Percentiles rank a stretch among this genome's conserved stretches.
phyloP scores from a whole-genome alignment of 140 eudicot genomes.

The Cichorium intybus region DNA sequence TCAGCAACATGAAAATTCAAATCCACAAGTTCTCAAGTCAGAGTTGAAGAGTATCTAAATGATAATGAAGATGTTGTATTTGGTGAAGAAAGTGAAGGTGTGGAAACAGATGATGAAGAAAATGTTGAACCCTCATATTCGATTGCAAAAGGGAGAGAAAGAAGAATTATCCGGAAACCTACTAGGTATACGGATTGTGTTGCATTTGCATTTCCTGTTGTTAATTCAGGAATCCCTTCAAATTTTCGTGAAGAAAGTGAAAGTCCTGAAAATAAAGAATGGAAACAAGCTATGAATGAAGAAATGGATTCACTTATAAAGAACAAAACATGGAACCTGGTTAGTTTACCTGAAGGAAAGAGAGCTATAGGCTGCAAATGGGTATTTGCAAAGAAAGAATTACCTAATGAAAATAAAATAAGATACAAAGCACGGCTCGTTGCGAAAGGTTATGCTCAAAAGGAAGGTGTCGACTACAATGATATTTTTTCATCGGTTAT shows the following conservation, averaged over 20 bases:
- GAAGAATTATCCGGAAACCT: no score
- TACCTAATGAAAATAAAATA: background rate
- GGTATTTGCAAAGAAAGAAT: background rate
- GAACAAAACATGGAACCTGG: background rate
- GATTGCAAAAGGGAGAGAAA: background rate
- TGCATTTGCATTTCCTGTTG: background rate
- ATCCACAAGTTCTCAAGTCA: background rate
- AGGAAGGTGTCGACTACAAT: no score
- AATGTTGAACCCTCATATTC: background rate
- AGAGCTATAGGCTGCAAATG: background rate
- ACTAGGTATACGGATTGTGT: background rate
- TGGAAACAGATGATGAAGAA: background rate
- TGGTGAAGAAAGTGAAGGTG: background rate
- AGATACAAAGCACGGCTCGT: no score
- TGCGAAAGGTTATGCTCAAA: no score
- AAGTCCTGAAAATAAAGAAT: background rate
- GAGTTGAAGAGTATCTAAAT: background rate
- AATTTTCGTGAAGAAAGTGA: background rate
- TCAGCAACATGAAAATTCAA: background rate
- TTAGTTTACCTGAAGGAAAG: background rate
- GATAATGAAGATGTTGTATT: background rate
- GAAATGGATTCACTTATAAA: background rate
- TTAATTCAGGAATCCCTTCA: background rate
- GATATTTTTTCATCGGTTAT: background rate
- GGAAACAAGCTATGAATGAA: background rate